Evolutionary conservation across 2,329 filamentous ascomycete genomes (phyloP), one percentile per base, ranked within the genome.

Genomic region (Calonectria montana): DNA sequence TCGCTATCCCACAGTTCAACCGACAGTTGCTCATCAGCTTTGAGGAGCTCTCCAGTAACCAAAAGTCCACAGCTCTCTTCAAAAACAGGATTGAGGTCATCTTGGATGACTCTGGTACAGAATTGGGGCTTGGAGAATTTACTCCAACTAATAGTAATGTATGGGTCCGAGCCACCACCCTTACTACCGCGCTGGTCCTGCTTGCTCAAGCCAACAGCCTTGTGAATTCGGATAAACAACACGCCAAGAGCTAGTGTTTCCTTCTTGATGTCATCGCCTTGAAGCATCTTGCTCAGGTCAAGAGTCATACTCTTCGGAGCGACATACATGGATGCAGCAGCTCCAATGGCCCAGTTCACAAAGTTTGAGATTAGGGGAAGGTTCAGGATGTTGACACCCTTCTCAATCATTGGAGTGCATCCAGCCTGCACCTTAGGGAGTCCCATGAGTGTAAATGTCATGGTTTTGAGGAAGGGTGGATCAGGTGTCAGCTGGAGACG

Each of bases 71-170:
- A 92, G 2, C 91, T 94, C 84, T 98, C 97, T 79, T 97, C 94
- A 87, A 97, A 98, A 5, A 98, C 88, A 0, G 97, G 97, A 79
- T 98, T 97, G 67, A 98, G 88, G 76, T 98, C 94, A 80, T 98
- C 96, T 65, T 96, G 95, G 74, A 98, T 98, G 64, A 98, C 96
- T 59, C 97, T 92, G 1, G 97, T 98, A 83, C 96, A 98, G 84
- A 98, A 98, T 90, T 98, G 97, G 2, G 96, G 96, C 85, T 99
- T 99, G 69, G 94, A 94, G 78, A 98, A 98, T 83, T 98, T 98
- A 79, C 94, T 97, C 87, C 97, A 98, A 47, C 94, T 93, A 41
- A 98, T 89, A 37, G 96, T 98, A 81, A 98, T 97, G 82, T 98
- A 98, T 0, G 96, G 95, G 77, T 99, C 97, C 63, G 94, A 97